These are phyloP conservation scores for Melaleuca quinquenervia DNA, from an alignment of 345 rosid genomes.

Conservation along the genomic window DNA sequence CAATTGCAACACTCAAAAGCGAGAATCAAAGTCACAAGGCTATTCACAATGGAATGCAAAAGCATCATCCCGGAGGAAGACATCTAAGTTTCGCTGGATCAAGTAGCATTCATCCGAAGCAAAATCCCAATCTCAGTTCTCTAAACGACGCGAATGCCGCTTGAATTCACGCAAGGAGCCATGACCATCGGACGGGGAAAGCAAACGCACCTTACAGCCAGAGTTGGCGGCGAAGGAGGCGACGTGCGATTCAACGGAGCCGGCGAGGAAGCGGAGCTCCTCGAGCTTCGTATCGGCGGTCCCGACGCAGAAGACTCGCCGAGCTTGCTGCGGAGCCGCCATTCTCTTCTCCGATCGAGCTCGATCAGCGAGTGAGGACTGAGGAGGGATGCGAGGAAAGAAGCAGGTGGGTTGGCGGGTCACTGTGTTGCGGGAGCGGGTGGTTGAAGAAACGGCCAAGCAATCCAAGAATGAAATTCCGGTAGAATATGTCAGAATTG, in stretches of 20 bases:
- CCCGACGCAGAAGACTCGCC: constrained; percentile 63
- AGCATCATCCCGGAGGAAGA: neutral
- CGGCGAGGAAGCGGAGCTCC: constrained; percentile 69
- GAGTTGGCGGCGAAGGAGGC: constrained; percentile 23
- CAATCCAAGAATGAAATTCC: too few species aligned
- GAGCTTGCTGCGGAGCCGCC: constrained; percentile 5
- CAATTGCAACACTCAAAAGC: neutral
- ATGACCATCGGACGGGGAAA: neutral
- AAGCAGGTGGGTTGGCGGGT: neutral
- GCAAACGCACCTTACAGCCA: constrained; percentile 32
- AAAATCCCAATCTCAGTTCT: neutral
- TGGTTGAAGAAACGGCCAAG: too few species aligned
- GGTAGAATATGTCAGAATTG: too few species aligned
- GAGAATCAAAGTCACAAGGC: neutral
- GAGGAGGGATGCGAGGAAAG: neutral
- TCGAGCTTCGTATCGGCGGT: constrained; percentile 79
- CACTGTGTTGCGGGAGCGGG: too few species aligned
- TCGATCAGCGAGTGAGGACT: neutral
- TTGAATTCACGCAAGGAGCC: neutral
- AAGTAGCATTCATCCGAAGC: neutral
- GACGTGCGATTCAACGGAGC: constrained; percentile 53
- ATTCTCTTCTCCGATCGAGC: neutral
- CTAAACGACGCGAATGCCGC: neutral
- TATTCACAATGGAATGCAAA: neutral
- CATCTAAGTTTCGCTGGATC: neutral